Base-by-base conservation (phyloP, 768 basidiomycete species). In the Boletus rubescentipes region DNA sequence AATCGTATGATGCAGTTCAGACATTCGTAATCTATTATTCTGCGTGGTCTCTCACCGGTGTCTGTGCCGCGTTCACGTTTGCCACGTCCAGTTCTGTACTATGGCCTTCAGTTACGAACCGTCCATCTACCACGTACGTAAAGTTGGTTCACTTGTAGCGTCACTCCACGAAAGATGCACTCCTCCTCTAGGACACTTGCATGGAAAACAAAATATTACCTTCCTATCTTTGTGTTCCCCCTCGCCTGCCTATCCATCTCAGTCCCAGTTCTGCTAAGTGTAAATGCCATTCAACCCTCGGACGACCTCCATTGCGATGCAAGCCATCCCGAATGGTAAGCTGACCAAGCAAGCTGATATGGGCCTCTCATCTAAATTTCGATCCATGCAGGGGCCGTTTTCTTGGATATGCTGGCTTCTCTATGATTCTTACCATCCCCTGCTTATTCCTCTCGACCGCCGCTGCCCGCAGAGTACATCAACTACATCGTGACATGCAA, bases 221-320 rank as follows among this genome's bases (percentile, higher is more conserved):
- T 76, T 0, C 77, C 83, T 0, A 63, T 82, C 2, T 59, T 79
- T 15, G 57, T 75, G 4, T 80, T 82, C 46, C 85, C 86, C 9
- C 38, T 77, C n/a, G 55, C 75, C 7, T 76, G 77, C 8, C 69
- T 79, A 11, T 68, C 69, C 8, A 59, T 75, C 5, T 76, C 84
- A 44, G 53, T 81, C 16, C 69, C 71, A 0, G 61, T 82, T 20
- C 61, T 82, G 3, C 54, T 83, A 41, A 74, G 66, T 52, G 64
- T 76, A 4, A 61, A 81, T 54, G 74, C 81, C 5, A 73, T 79
- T 4, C 66, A 73, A 34, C 82, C 79, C 5, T 63, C 63, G 1
- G 77, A 84, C 35, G 79, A 79, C 57, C 64, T 89, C 53, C 75
- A 79, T 59, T 88, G 87, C 60, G 86, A 87, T 60, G 76, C 77